phyloP scores from a whole-genome alignment of 352 stramenopile genomes.

The Globisporangium ultimum region DNA sequence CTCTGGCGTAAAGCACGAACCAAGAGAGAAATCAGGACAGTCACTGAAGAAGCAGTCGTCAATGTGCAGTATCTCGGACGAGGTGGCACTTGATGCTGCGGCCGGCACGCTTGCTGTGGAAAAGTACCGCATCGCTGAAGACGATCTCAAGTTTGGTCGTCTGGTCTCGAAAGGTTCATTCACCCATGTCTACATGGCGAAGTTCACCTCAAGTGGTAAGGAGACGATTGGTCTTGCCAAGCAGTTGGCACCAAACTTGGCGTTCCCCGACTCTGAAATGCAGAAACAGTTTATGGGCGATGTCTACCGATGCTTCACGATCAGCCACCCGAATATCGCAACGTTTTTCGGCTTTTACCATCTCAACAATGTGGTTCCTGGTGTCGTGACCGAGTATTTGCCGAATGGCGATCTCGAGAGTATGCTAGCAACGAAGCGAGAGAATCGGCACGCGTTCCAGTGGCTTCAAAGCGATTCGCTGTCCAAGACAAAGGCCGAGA shows the following conservation, averaged over 20 bases:
- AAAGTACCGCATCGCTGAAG: no score
- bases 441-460: constrained; percentile 26
- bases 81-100: not conserved
- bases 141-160: no score
- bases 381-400: constrained; percentile 44
- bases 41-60: not conserved
- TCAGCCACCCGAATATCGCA: constrained; percentile 33
- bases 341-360: constrained; percentile 37
- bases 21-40: not conserved
- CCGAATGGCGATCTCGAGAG: constrained; percentile 33
- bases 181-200: no score
- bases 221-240: constrained; percentile 10
- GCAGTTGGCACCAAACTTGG: constrained; percentile 20
- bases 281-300: constrained; percentile 26
- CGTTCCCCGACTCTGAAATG: constrained; percentile 6
- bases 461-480: constrained; percentile 29
- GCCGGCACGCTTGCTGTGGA: no score
- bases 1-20: constrained; percentile 9
- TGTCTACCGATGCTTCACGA: constrained; percentile 22
- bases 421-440: constrained; percentile 25
- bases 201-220: not conserved
- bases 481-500: constrained; percentile 58
- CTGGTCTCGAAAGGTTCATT: no score
- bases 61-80: not conserved
- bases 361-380: constrained; percentile 14